Evolutionary conservation across 257 asterid species (phyloP).

Genomic region (Leonotis leonurus): DNA sequence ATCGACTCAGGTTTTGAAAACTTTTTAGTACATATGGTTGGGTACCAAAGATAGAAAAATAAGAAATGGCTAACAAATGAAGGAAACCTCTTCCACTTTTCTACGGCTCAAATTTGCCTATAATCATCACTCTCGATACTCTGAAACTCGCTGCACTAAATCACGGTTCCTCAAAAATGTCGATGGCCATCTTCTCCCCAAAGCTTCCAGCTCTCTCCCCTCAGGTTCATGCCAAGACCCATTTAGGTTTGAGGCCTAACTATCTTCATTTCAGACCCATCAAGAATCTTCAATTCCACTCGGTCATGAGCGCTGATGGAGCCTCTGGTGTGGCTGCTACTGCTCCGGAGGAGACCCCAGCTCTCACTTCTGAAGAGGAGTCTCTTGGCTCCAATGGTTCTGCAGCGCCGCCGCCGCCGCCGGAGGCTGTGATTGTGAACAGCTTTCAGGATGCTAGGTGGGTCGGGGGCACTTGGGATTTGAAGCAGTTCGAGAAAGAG

Average conservation of each 20-base stretch:
- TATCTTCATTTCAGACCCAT: slow-evolving; percentile 16
- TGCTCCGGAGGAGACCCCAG: slow-evolving; percentile 28
- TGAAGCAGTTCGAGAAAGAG: slow-evolving; percentile 55
- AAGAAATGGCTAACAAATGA: background rate
- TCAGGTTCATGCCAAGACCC: slow-evolving; percentile 25
- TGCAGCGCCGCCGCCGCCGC: slow-evolving; percentile 15
- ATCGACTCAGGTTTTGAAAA: too few relatives aligned
- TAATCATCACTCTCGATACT: too few relatives aligned
- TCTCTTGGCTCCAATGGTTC: slow-evolving; percentile 61
- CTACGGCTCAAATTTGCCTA: slow-evolving; percentile 37
- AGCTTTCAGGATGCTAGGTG: slow-evolving; percentile 55
- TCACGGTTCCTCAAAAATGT: slow-evolving; percentile 22
- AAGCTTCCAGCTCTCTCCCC: slow-evolving; percentile 38
- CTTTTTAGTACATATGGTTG: too few relatives aligned
- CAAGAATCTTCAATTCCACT: slow-evolving; percentile 19
- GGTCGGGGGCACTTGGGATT: slow-evolving; percentile 90
- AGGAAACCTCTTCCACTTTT: background rate
- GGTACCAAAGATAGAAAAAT: too few relatives aligned
- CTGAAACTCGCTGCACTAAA: background rate
- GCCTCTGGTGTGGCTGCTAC: slow-evolving; percentile 38
- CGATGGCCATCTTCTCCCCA: slow-evolving; percentile 58
- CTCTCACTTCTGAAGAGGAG: slow-evolving; percentile 12
- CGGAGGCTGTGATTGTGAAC: slow-evolving; percentile 1
- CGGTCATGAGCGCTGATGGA: slow-evolving; percentile 37
- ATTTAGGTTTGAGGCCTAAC: slow-evolving; percentile 16